Evolutionary conservation across 257 asterid genomes (phyloP), one percentile per base, ranked within the genome.

Genomic region (Nicotiana obtusifolia): DNA sequence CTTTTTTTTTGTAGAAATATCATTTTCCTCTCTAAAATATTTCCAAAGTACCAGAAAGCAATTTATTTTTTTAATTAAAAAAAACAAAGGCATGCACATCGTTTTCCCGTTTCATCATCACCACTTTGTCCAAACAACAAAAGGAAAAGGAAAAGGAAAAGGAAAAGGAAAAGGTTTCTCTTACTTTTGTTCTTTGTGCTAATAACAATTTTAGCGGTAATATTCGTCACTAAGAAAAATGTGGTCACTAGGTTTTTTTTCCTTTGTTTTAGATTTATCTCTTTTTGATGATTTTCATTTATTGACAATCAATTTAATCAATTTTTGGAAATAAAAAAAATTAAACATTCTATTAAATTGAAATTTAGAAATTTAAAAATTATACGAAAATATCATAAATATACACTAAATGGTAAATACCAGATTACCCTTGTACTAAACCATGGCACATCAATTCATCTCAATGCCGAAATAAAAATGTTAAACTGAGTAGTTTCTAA

Each of bases 91-190:
- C n/a, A 41, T 2, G 7, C 24, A 71, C 22, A 44, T 71, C 78
- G n/a, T 71, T 71, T 71, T 71, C 78, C 24, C 78, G 24, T 71
- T 71, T 44, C 59, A 71, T 44, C 78, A 44, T 22, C 60, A 71
- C 35, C 35, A 44, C 20, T 71, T 44, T 41, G 60, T 13, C 35
- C 59, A 71, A 71, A 16, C 30, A 71, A 41, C 33, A 71, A 41
- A 41, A 71, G 35, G 19, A 20, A 71, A 41, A 17, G n/a, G 2
- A 68, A 65, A 68, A 68, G 22, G 16, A 71, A 41, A 41, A 71
- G 35, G 19, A 20, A 71, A 41, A 17, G n/a, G 2, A 68, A 65
- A 68, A 68, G 22, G 16, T 6, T 35, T 35, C 4, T 66, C 57
- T 37, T 11, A 2, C 53, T n/a, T 57, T 57, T 53, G 59, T 53